Evolutionary conservation across 1,284 basidiomycete species (phyloP).

Genomic region (Nidula niveotomentosa): DNA sequence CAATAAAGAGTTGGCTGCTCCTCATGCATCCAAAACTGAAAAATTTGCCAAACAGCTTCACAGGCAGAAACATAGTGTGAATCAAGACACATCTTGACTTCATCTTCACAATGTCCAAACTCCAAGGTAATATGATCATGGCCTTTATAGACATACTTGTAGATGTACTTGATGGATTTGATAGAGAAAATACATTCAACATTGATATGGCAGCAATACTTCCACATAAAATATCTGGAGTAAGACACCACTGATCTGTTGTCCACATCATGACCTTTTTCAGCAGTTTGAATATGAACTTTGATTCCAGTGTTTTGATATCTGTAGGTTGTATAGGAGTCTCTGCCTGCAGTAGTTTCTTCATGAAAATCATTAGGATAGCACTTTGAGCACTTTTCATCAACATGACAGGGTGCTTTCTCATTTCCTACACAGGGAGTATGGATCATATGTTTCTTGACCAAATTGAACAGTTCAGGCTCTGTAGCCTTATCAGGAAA

Average conservation of each 20-base stretch:
- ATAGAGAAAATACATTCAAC: slow-evolving; percentile 30
- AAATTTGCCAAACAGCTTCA: slow-evolving; percentile 32
- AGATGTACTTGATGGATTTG: slow-evolving; percentile 38
- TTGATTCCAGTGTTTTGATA: slow-evolving; percentile 21
- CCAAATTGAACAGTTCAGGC: slow-evolving; percentile 27
- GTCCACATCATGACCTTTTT: neutral
- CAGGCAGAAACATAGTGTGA: slow-evolving; percentile 30
- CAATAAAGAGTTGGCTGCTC: slow-evolving; percentile 28
- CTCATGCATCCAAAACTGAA: slow-evolving; percentile 26
- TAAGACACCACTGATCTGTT: slow-evolving; percentile 35
- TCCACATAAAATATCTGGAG: slow-evolving; percentile 23
- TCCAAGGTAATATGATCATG: slow-evolving; percentile 28
- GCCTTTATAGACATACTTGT: slow-evolving; percentile 50
- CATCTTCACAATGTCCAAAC: slow-evolving; percentile 9
- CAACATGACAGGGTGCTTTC: too few relatives aligned
- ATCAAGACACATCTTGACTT: slow-evolving; percentile 33
- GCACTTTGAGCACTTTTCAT: slow-evolving; percentile 21
- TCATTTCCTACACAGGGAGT: slow-evolving; percentile 31
- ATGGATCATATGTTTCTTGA: slow-evolving; percentile 36
- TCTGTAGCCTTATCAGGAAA: slow-evolving; percentile 32
- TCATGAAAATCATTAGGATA: too few relatives aligned
- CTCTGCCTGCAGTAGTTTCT: slow-evolving; percentile 31
- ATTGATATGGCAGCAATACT: slow-evolving; percentile 46
- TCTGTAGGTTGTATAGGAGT: slow-evolving; percentile 29
- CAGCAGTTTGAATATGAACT: slow-evolving; percentile 9